Base-by-base conservation (phyloP, 768 basidiomycete species). In the Scleroderma citrinum region DNA sequence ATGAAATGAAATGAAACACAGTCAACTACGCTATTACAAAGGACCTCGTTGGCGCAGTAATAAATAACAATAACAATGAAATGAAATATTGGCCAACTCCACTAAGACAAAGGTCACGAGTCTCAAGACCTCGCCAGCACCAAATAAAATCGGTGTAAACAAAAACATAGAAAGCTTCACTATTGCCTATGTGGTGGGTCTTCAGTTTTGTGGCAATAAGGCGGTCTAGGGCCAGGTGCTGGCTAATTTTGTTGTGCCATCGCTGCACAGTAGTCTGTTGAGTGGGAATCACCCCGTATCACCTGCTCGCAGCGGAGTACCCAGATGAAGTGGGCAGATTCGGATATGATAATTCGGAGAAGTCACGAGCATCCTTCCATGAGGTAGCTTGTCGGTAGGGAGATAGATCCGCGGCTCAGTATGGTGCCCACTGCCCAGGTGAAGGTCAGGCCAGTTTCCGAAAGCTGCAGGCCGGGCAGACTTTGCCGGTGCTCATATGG, bases 281-380 rank as follows among this genome's bases (percentile, higher is more conserved):
- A 14, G 26, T 24, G 24, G 43, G 11, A 3, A 11, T 1, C 17
- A 12, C 12, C 43, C 26, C 16, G 21, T 17, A 65, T 67, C 14
- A 53, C 55, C 52, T 58, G 56, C 19, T 60, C 50, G 30, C 61
- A 63, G 26, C 66, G 39, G 7, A 62, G 19, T n/a, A 51, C 52
- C 68, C 66, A 69, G 21, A 66, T 67, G 0, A 62, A 55, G 48
- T 66, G 51, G 0, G 63, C 54, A 0, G 62, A 56, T 48, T 69
- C 66, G 8, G 64, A 57, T 17, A 68, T 48, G 0, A 65, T 14
- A 8, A 67, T 69, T 6, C 49, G 38, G 20, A 50, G 54, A 0
- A 68, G 56, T 8, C 62, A 12, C 5, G 43, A 13, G 17, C 14
- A 6, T 7, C 23, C 17, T n/a, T n/a, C n/a, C n/a, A n/a, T 5